phyloP scores from a whole-genome alignment of 805 yeast species.

The Kluyveromyces nonfermentans region DNA sequence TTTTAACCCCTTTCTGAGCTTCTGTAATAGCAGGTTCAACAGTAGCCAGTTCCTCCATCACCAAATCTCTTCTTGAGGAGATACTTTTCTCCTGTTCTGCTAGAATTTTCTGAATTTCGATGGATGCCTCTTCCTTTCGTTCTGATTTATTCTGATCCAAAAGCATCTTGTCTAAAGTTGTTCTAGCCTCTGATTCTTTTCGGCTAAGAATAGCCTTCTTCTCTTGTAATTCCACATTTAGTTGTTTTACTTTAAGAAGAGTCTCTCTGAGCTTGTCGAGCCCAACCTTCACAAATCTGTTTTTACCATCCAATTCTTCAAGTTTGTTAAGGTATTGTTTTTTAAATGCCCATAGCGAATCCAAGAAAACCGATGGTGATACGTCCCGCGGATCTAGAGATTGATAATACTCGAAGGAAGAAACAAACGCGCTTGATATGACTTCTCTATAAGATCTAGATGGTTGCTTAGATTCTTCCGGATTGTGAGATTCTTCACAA shows the following conservation, averaged over 20 bases:
- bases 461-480: background rate
- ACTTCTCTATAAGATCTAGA: slow-evolving; percentile 33
- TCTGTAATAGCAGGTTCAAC: slow-evolving; percentile 81
- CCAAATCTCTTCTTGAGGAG: slow-evolving; percentile 41
- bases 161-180: slow-evolving; percentile 66
- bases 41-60: slow-evolving; percentile 51
- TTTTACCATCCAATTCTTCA: slow-evolving; percentile 47
- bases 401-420: slow-evolving; percentile 33
- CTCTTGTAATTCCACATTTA: slow-evolving; percentile 43
- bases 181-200: slow-evolving; percentile 62
- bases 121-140: slow-evolving; percentile 75
- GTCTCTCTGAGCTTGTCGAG: slow-evolving; percentile 69
- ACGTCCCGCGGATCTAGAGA: slow-evolving; percentile 4
- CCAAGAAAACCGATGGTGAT: slow-evolving; percentile 50
- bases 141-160: slow-evolving; percentile 88
- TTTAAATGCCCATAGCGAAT: slow-evolving; percentile 39
- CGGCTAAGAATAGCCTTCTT: slow-evolving; percentile 40
- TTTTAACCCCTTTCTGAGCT: slow-evolving; percentile 84
- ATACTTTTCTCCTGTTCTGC: slow-evolving; percentile 58
- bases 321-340: slow-evolving; percentile 36
- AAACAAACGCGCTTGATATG: slow-evolving; percentile 38
- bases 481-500: slow-evolving; percentile 10
- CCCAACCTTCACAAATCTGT: slow-evolving; percentile 66
- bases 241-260: slow-evolving; percentile 54
- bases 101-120: slow-evolving; percentile 62